These are phyloP conservation scores for Bacidia gigantensis DNA, from an alignment of 495 filamentous ascomycete species.

Conservation along the genomic window DNA sequence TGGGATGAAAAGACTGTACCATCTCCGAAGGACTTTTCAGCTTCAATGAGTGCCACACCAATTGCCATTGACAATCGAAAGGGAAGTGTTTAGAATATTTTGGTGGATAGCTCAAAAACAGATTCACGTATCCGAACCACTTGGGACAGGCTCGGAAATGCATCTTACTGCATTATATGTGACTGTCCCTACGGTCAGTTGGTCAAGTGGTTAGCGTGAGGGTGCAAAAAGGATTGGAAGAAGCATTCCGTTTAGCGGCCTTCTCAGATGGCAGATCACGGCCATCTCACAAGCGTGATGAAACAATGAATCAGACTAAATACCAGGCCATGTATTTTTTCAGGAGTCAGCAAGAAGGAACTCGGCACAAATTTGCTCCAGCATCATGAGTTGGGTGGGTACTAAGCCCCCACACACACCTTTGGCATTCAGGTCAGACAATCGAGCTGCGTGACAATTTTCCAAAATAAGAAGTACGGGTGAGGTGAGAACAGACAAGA, in stretches of 20 bases:
- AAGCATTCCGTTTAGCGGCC: not conserved
- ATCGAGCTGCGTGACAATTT: not conserved
- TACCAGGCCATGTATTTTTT: not conserved
- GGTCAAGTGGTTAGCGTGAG: not conserved
- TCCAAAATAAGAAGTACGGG: too few relatives aligned
- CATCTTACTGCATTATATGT: not conserved
- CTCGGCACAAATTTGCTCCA: too few relatives aligned
- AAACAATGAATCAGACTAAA: not conserved
- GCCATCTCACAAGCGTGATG: not conserved
- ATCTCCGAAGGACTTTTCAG: conserved; percentile 12
- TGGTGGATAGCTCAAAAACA: too few relatives aligned
- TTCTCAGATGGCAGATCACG: not conserved
- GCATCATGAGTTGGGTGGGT: too few relatives aligned
- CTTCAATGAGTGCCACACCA: conserved; percentile 15
- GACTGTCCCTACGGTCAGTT: not conserved
- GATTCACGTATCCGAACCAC: too few relatives aligned
- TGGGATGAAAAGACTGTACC: conserved; percentile 1
- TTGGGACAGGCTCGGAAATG: too few relatives aligned
- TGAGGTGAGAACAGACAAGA: too few relatives aligned
- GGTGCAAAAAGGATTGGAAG: not conserved
- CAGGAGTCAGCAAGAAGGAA: not conserved
- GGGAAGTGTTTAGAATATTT: too few relatives aligned
- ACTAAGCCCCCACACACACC: not conserved
- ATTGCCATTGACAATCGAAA: conserved; percentile 13
- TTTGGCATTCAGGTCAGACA: not conserved